phyloP scores from a whole-genome alignment of 2,329 filamentous ascomycete species.

The Acrocalymma vagum region DNA sequence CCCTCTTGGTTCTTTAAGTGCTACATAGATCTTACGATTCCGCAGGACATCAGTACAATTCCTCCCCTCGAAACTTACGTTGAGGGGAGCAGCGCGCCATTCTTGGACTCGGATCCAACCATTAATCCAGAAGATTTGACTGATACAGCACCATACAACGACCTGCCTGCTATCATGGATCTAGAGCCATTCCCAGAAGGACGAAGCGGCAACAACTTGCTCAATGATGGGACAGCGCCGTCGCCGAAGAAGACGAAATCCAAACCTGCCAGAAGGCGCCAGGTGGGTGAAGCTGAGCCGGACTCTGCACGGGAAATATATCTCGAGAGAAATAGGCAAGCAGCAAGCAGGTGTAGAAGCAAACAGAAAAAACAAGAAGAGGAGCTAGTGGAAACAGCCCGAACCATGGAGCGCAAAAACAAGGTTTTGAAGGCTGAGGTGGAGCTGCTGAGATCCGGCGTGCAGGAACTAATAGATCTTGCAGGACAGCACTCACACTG shows the following conservation, averaged over 20 bases:
- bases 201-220: too few species aligned
- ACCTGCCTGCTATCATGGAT: too few species aligned
- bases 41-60: too few species aligned
- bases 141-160: too few species aligned
- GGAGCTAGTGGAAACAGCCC: constrained; percentile 55
- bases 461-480: constrained; percentile 31
- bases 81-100: too few species aligned
- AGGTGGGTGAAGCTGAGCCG: constrained; percentile 27
- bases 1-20: too few species aligned
- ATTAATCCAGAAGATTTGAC: too few species aligned
- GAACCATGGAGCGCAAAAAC: constrained; percentile 39
- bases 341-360: constrained; percentile 75
- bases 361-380: constrained; percentile 68
- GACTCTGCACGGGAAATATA: constrained; percentile 39
- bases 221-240: too few species aligned
- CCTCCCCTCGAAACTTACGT: too few species aligned
- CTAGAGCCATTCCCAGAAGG: too few species aligned
- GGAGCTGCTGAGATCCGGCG: constrained; percentile 27
- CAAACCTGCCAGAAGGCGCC: constrained; percentile 19
- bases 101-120: too few species aligned
- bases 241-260: constrained; percentile 6
- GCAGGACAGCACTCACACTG: constrained; percentile 34
- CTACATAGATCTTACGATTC: too few species aligned
- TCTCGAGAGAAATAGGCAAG: constrained; percentile 74
- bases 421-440: constrained; percentile 38